Base-by-base conservation (phyloP, 2,329 filamentous ascomycete genomes). In the Xylaria hypoxylon region DNA sequence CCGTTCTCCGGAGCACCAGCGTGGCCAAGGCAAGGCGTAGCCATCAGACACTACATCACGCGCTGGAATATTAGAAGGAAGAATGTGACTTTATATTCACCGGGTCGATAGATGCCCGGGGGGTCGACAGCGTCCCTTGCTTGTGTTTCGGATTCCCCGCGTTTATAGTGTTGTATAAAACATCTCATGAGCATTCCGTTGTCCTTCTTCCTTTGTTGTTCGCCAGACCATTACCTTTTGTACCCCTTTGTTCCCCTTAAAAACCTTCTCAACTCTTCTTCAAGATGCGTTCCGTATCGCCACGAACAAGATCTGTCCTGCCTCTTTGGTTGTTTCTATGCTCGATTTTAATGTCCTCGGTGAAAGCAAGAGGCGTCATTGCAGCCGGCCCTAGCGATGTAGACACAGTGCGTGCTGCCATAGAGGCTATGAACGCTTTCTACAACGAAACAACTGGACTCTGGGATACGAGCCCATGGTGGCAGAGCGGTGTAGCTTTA, bases 391-490 rank as follows among this genome's bases (percentile, higher is more conserved):
- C 64, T 3, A 64, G 61, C 8, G 59, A 69, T 45, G 50, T 10
- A 2, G 51, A 31, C 42, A 62, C 64, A 4, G 61, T 60, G 19
- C 50, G 13, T 24, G 53, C 42, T 19, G 68, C 70, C 15, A 75
- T 81, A 53, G 71, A 77, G 19, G 71, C 78, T 45, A 75, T 81
- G 75, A 81, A 80, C 71, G 67, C 31, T 11, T 69, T 73, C 57
- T 80, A 79, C 67, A 79, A 79, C 62, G 69, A 75, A 45, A 55
- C 72, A 1, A 74, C 77, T 2, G 78, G 77, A 5, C 75, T 77
- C n/a, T 80, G 79, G 79, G 76, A 75, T 2, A 69, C 70, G 10
- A 71, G 70, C 13, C 75, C 79, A 1, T 81, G 80, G 80, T 82
- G 79, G 79, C 74, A 80, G 42, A 79, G 74, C 42, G 80, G 76